A percentile compares a stretch with the other conserved stretches of the same genome.
Conservation (phyloP, 208 protist species). For the Acanthamoeba culbertsoni region DNA sequence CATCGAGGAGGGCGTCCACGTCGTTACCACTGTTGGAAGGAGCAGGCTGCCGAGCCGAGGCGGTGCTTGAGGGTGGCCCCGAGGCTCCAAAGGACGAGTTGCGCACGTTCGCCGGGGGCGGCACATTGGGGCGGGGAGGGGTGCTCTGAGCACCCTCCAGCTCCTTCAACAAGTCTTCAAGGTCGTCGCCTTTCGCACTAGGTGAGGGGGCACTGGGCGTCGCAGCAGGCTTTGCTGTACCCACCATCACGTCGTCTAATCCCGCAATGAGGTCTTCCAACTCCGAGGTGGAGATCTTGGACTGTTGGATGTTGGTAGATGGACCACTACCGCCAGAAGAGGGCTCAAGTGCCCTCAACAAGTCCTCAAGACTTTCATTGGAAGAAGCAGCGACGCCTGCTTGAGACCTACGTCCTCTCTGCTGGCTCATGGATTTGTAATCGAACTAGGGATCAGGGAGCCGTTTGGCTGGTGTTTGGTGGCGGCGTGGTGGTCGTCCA, state of each 20-base stretch:
- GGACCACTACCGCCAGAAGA: neutral
- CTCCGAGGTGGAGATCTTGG: neutral
- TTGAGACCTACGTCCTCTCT: neutral
- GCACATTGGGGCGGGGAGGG: neutral
- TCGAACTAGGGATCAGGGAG: too few relatives aligned
- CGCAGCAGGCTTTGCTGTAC: neutral
- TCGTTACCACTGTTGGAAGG: too few relatives aligned
- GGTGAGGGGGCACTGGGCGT: neutral
- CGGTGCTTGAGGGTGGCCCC: too few relatives aligned
- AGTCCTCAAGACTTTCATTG: constrained; percentile 31
- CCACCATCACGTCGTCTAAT: constrained; percentile 18
- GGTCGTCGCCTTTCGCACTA: neutral
- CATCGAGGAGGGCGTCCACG: neutral
- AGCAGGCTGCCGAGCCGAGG: too few relatives aligned
- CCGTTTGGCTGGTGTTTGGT: too few relatives aligned
- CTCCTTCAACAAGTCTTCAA: constrained; percentile 7
- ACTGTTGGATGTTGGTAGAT: neutral
- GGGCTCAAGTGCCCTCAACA: constrained; percentile 11
- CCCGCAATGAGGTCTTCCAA: constrained; percentile 40
- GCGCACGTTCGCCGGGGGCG: too few relatives aligned
- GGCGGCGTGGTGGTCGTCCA: too few relatives aligned
- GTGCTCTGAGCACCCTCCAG: neutral
- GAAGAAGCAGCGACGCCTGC: neutral
- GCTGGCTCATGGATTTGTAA: too few relatives aligned
- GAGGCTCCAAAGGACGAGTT: neutral